phyloP scores from a whole-genome alignment of 2,329 filamentous ascomycete genomes.

The Talaromyces sp. region DNA sequence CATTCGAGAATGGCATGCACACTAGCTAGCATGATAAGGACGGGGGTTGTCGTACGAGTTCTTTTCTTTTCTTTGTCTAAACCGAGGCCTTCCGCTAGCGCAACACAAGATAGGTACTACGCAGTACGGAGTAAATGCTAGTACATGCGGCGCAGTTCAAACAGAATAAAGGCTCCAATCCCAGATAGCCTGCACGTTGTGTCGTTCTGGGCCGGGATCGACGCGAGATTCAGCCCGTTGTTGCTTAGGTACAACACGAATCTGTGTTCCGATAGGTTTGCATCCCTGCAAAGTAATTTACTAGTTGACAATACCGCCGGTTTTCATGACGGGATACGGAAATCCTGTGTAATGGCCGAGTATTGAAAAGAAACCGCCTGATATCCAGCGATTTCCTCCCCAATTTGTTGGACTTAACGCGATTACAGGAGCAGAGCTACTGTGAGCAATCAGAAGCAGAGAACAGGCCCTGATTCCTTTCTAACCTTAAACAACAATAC shows the following conservation, averaged over 20 bases:
- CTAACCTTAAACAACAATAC: constrained; percentile 2
- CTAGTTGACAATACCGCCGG: constrained; percentile 2
- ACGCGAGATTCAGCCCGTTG: background rate
- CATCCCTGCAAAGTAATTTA: constrained; percentile 4
- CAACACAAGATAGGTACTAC: background rate
- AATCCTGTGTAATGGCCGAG: constrained; percentile 5
- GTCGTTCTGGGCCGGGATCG: background rate
- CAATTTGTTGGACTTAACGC: background rate
- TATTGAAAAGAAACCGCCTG: constrained; percentile 5
- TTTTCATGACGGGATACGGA: constrained; percentile 5
- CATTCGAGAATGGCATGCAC: background rate
- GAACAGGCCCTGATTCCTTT: constrained; percentile 2
- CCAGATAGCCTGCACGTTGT: background rate
- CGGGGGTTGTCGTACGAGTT: background rate
- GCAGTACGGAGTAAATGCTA: background rate
- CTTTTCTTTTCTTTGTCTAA: constrained; percentile 3
- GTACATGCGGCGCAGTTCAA: background rate
- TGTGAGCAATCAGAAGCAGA: background rate
- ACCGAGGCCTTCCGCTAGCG: background rate
- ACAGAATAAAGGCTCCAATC: background rate
- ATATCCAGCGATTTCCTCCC: constrained; percentile 3
- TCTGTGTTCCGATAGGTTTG: constrained; percentile 4
- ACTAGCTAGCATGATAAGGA: constrained; percentile 1
- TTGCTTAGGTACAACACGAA: background rate
- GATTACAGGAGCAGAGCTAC: background rate